A percentile compares a stretch with the other conserved stretches of the same genome.
Evolutionary conservation across 352 stramenopile species (phyloP).

Genomic region (Pythium biforme): DNA sequence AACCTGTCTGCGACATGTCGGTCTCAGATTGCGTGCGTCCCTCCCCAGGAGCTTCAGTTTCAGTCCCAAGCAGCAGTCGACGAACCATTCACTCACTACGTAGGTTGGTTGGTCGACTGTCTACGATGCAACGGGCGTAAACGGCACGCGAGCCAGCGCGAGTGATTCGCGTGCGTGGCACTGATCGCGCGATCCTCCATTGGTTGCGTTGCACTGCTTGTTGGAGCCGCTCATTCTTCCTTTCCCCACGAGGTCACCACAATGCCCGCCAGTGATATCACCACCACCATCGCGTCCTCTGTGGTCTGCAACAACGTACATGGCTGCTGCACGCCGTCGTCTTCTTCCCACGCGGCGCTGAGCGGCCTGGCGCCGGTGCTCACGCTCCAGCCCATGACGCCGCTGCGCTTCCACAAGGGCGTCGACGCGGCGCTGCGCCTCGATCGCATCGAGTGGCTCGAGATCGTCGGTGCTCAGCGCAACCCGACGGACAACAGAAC

Average conservation of each 20-base stretch:
- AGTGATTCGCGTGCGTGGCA: not conserved
- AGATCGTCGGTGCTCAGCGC: not conserved
- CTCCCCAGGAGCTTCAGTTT: not conserved
- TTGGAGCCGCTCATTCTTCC: not conserved
- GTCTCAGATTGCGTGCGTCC: not conserved
- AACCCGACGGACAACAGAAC: not conserved
- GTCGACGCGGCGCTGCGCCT: conserved; percentile 4
- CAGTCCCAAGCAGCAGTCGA: not conserved
- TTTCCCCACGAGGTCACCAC: not conserved
- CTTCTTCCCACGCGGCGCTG: not conserved
- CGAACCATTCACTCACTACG: not conserved
- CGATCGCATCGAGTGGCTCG: conserved; percentile 12
- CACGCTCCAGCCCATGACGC: conserved; percentile 2
- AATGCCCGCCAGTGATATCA: not conserved
- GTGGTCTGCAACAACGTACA: not conserved
- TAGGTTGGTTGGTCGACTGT: not conserved
- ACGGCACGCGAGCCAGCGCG: not conserved
- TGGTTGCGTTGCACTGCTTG: not conserved
- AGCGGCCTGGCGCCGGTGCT: conserved; percentile 1
- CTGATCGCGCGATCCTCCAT: not conserved
- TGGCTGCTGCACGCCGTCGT: not conserved
- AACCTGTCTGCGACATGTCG: not conserved
- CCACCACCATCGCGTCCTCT: no score
- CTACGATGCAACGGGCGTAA: not conserved
- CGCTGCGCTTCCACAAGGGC: conserved; percentile 8